Evolutionary conservation across 306 rosid species (phyloP).

Genomic region (Vigna angularis): DNA sequence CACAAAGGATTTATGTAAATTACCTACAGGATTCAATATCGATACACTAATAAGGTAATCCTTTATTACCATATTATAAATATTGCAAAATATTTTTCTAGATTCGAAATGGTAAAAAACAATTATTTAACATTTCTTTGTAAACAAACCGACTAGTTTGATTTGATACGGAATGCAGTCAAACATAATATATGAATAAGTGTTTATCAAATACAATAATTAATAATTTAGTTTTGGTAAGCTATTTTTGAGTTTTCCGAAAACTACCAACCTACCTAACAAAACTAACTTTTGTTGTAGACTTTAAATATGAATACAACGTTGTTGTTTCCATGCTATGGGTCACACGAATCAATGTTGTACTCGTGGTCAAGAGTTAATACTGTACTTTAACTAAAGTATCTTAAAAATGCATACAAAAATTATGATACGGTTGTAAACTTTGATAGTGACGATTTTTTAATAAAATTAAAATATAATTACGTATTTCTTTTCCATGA

Average conservation of each 20-base stretch:
- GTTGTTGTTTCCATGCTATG: neutral
- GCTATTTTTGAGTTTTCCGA: neutral
- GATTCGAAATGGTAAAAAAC: neutral
- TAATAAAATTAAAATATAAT: neutral
- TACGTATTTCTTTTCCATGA: neutral
- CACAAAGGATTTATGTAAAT: neutral
- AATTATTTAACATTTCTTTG: neutral
- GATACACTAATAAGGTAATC: too few relatives aligned
- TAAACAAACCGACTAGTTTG: too few relatives aligned
- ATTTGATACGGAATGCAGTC: too few relatives aligned
- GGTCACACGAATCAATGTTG: neutral
- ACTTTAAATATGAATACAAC: neutral
- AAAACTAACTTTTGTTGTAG: neutral
- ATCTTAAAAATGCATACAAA: neutral
- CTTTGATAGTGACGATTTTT: neutral
- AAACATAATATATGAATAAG: neutral
- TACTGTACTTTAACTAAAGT: neutral
- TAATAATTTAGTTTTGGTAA: neutral
- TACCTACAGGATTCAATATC: neutral
- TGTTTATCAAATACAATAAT: neutral
- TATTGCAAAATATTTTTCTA: neutral
- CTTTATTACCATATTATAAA: neutral
- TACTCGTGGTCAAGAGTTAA: neutral
- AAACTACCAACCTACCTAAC: neutral
- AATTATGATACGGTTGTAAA: neutral